Evolutionary conservation across 192 early-diverging fungal species (phyloP).

Genomic region (Entomortierella chlamydospora): DNA sequence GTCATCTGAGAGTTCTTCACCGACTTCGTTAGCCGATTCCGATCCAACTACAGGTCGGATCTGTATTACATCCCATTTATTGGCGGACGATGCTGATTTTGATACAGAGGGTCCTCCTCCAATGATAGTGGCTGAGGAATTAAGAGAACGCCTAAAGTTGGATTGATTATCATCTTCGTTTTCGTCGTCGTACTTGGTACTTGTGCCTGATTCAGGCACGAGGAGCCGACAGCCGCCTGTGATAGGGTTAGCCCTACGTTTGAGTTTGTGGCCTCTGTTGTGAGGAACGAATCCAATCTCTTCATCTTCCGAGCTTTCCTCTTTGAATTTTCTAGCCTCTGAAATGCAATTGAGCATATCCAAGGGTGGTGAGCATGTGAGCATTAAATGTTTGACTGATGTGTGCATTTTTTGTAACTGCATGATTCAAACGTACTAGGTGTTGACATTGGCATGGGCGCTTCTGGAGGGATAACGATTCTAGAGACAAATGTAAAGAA

Average conservation of each 20-base stretch:
- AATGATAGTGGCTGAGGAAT: constrained; percentile 1
- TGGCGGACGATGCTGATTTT: background rate
- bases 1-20: constrained; percentile 58
- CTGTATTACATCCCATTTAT: constrained; percentile 21
- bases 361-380: background rate
- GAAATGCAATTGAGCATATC: background rate
- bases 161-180: constrained; percentile 35
- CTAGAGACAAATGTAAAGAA: background rate
- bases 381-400: background rate
- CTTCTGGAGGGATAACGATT: constrained; percentile 2
- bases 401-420: background rate
- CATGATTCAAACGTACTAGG: constrained; percentile 11
- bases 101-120: background rate
- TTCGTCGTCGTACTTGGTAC: constrained; percentile 28
- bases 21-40: constrained; percentile 34
- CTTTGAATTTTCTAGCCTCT: constrained; percentile 40
- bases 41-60: background rate
- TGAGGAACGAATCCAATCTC: constrained; percentile 68
- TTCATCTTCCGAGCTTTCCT: constrained; percentile 38
- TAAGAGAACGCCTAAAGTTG: constrained; percentile 25
- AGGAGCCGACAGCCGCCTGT: constrained; percentile 60
- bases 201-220: constrained; percentile 47
- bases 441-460: constrained; percentile 1
- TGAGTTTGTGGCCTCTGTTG: constrained; percentile 80
- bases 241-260: constrained; percentile 58